phyloP scores from a whole-genome alignment of 2,329 filamentous ascomycete genomes.

The Sordariomycetes sp. region DNA sequence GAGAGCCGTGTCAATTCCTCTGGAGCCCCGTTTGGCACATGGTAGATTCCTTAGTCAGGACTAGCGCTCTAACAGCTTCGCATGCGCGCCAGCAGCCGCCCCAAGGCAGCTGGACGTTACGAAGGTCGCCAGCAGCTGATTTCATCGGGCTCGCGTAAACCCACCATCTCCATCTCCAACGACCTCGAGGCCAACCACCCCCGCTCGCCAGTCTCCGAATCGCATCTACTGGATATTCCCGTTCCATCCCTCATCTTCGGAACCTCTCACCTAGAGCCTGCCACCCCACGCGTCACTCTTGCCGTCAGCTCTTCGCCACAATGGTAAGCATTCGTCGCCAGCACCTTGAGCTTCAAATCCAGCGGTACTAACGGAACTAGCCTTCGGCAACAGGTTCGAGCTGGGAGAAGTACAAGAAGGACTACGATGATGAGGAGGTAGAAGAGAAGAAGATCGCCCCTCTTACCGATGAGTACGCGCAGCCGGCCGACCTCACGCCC shows the following conservation, averaged over 20 bases:
- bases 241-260: background rate
- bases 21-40: background rate
- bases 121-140: slow-evolving; percentile 7
- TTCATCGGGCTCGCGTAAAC: background rate
- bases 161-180: background rate
- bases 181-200: background rate
- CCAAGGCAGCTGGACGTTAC: slow-evolving; percentile 15
- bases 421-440: slow-evolving; percentile 89
- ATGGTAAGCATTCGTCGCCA: background rate
- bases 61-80: slow-evolving; percentile 12
- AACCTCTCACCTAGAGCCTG: background rate
- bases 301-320: background rate
- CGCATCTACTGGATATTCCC: background rate
- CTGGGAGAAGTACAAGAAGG: slow-evolving; percentile 99
- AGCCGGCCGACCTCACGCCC: background rate
- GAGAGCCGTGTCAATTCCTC: background rate
- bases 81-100: slow-evolving; percentile 7
- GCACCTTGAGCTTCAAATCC: background rate
- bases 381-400: slow-evolving; percentile 85
- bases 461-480: slow-evolving; percentile 81
- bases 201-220: background rate
- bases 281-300: background rate
- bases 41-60: background rate
- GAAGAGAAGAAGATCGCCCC: slow-evolving; percentile 99
- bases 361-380: slow-evolving; percentile 38